A percentile compares a stretch with the other conserved stretches of the same genome.
Evolutionary conservation across 1,284 basidiomycete genomes (phyloP).

Genomic region (Dichomitus squalens): DNA sequence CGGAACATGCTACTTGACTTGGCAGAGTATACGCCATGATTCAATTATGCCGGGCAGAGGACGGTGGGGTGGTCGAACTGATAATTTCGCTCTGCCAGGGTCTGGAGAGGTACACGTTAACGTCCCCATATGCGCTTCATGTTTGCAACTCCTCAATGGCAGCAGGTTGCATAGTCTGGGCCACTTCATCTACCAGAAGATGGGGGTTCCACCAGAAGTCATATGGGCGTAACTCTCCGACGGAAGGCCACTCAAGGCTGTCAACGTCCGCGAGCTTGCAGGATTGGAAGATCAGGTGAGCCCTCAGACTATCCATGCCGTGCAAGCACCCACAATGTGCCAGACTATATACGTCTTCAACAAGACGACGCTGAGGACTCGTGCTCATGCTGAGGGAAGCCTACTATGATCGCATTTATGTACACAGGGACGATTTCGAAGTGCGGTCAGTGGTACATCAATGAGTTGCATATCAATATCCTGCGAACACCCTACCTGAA

Average conservation of each 20-base stretch:
- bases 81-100: constrained; percentile 69
- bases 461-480: no score
- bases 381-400: no score
- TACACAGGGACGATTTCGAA: no score
- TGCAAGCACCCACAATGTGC: neutral
- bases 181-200: constrained; percentile 65
- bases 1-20: constrained; percentile 4
- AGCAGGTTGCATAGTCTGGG: constrained; percentile 64
- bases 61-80: constrained; percentile 43
- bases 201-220: constrained; percentile 62
- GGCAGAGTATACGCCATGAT: constrained; percentile 8
- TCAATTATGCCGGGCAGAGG: constrained; percentile 23
- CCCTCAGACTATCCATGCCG: constrained; percentile 3
- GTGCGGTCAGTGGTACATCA: no score
- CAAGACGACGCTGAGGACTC: no score
- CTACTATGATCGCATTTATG: no score
- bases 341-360: constrained; percentile 81
- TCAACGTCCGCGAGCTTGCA: constrained; percentile 72
- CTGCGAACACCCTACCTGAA: no score
- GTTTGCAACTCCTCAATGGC: neutral
- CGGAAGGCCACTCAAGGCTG: constrained; percentile 64
- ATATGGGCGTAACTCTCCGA: constrained; percentile 79
- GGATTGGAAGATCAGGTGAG: constrained; percentile 66
- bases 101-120: constrained; percentile 65
- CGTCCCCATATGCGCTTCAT: neutral